Conservation (phyloP, 73 alveolate genomes). For the Uronychia setigera region DNA sequence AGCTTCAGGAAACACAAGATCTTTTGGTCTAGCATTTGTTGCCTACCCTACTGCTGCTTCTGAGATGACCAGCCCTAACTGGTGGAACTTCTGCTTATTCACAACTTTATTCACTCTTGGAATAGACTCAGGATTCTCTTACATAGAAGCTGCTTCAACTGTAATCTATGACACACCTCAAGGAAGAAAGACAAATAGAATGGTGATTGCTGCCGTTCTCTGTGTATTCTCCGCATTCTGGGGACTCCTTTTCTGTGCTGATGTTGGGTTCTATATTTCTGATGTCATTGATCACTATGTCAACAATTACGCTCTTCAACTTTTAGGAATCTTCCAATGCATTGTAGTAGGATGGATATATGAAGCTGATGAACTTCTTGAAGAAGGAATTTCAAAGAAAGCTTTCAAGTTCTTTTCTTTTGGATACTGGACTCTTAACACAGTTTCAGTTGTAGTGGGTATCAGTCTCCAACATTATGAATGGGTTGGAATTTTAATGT, state of each 20-base stretch:
- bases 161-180: constrained; percentile 6
- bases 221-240: background rate
- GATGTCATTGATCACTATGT: constrained; percentile 23
- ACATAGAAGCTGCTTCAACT: constrained; percentile 5
- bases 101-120: background rate
- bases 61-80: background rate
- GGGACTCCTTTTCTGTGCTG: constrained; percentile 2
- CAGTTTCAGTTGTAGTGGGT: background rate
- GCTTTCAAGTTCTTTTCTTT: background rate
- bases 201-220: constrained; percentile 10
- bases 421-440: background rate
- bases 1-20: background rate
- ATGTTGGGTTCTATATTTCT: background rate
- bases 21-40: constrained; percentile 1
- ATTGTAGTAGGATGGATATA: constrained; percentile 11
- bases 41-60: constrained; percentile 3
- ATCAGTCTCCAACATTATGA: background rate
- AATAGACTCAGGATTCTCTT: constrained; percentile 7
- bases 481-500: background rate
- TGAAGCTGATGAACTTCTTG: background rate
- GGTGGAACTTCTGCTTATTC: background rate
- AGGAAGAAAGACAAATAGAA: background rate
- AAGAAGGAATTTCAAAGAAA: background rate
- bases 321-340: constrained; percentile 20
- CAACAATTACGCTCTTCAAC: background rate